phyloP scores from a whole-genome alignment of 805 yeast genomes.

The Suhomyces faveliae region DNA sequence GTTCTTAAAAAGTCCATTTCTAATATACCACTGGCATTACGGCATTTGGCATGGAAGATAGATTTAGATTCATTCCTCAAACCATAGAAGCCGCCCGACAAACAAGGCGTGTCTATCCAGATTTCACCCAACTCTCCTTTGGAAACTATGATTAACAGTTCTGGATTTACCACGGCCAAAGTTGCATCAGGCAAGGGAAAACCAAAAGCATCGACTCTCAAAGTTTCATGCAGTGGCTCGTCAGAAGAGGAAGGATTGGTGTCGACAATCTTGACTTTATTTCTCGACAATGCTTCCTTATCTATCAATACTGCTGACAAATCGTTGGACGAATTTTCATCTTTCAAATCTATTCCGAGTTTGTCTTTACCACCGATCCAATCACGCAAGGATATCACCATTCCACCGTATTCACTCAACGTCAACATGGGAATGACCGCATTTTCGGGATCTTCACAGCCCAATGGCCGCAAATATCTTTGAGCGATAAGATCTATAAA shows the following conservation, averaged over 20 bases:
- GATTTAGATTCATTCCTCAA: conserved; percentile 59
- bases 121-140: conserved; percentile 89
- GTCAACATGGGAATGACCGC: conserved; percentile 88
- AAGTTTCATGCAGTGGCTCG: conserved; percentile 34
- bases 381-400: conserved; percentile 87
- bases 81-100: conserved; percentile 90
- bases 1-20: conserved; percentile 85
- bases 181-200: conserved; percentile 94
- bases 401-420: conserved; percentile 92
- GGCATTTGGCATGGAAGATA: conserved; percentile 79
- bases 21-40: conserved; percentile 65
- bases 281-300: conserved; percentile 68
- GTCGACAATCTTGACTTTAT: conserved; percentile 65
- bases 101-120: conserved; percentile 93
- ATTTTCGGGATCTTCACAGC: conserved; percentile 70
- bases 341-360: conserved; percentile 47
- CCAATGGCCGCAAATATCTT: conserved; percentile 87
- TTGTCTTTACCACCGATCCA: conserved; percentile 76
- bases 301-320: conserved; percentile 70
- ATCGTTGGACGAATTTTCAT: conserved; percentile 37
- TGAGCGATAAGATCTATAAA: conserved; percentile 85
- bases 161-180: conserved; percentile 91
- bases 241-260: conserved; percentile 53
- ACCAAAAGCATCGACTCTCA: conserved; percentile 89
- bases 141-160: conserved; percentile 70